Conservation (phyloP, 495 filamentous ascomycete genomes). For the Penicillium salamii region DNA sequence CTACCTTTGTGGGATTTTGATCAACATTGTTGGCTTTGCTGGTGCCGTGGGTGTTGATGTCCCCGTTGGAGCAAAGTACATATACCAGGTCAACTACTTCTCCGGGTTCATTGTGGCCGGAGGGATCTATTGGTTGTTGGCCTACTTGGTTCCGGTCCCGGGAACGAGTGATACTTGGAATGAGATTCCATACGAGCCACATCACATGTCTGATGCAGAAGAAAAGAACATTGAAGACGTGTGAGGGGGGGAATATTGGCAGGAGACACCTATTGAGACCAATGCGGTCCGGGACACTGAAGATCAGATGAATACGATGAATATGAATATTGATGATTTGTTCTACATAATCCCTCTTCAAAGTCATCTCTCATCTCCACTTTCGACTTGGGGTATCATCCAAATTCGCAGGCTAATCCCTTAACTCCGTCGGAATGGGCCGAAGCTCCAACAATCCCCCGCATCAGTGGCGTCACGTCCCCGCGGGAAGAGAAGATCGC, state of each 20-base stretch:
- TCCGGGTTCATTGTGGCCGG: constrained; percentile 70
- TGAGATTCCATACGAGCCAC: constrained; percentile 64
- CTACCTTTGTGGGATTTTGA: constrained; percentile 77
- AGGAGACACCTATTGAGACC: too few relatives aligned
- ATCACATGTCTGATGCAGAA: constrained; percentile 33
- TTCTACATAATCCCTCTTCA: too few relatives aligned
- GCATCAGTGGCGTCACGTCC: neutral
- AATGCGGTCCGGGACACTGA: too few relatives aligned
- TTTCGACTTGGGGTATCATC: too few relatives aligned
- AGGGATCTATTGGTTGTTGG: constrained; percentile 62
- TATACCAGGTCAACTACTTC: constrained; percentile 88
- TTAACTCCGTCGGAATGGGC: neutral
- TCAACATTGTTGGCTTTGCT: constrained; percentile 89
- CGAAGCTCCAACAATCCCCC: neutral
- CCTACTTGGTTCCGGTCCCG: constrained; percentile 64
- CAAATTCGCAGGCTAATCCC: too few relatives aligned
- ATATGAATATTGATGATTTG: too few relatives aligned
- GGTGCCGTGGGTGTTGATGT: constrained; percentile 73
- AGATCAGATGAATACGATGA: too few relatives aligned
- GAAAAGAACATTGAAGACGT: constrained; percentile 29
- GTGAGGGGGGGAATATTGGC: neutral
- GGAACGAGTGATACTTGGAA: constrained; percentile 72
- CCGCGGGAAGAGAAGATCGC: constrained; percentile 5
- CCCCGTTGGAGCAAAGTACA: constrained; percentile 69
- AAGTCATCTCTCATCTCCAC: too few relatives aligned